Percentiles rank a stretch among this genome's conserved stretches.
Evolutionary conservation across 495 filamentous ascomycete genomes (phyloP).

Genomic region (Penicillium goetzii): DNA sequence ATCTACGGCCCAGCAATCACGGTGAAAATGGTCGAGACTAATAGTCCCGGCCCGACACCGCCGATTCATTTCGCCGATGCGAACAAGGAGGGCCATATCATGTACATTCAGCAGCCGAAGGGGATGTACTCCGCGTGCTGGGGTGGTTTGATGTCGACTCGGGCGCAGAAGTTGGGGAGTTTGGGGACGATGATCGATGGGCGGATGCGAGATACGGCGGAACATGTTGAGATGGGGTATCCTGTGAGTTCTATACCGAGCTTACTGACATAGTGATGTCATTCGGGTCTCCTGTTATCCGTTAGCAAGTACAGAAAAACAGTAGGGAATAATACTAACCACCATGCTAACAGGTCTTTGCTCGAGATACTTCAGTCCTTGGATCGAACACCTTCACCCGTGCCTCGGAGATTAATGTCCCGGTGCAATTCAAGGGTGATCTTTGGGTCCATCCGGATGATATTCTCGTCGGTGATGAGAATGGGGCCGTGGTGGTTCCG

Average conservation of each 20-base stretch:
- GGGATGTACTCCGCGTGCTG: conserved; percentile 23
- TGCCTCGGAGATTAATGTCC: conserved; percentile 25
- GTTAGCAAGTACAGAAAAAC: no score
- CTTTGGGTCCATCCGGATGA: conserved; percentile 21
- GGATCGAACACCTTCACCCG: conserved; percentile 28
- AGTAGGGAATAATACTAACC: no score
- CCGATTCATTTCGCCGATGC: conserved; percentile 27
- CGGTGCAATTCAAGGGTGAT: conserved; percentile 23
- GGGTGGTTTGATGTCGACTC: conserved; percentile 27
- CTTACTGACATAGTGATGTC: no score
- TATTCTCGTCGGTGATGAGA: conserved; percentile 26
- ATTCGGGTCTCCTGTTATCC: no score
- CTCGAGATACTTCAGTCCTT: conserved; percentile 19
- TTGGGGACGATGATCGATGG: conserved; percentile 22
- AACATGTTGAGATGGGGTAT: conserved; percentile 24
- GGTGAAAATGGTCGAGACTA: conserved; percentile 35
- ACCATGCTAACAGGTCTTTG: conserved; percentile 25
- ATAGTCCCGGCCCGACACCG: conserved; percentile 26
- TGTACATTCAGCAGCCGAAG: conserved; percentile 32
- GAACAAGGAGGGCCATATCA: conserved; percentile 26
- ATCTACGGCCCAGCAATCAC: conserved; percentile 32
- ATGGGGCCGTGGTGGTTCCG: conserved; percentile 24
- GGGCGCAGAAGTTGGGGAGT: conserved; percentile 22
- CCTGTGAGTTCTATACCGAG: no score
- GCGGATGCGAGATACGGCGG: conserved; percentile 19